phyloP scores from a whole-genome alignment of 768 basidiomycete genomes.

The Psilocybe azurescens region DNA sequence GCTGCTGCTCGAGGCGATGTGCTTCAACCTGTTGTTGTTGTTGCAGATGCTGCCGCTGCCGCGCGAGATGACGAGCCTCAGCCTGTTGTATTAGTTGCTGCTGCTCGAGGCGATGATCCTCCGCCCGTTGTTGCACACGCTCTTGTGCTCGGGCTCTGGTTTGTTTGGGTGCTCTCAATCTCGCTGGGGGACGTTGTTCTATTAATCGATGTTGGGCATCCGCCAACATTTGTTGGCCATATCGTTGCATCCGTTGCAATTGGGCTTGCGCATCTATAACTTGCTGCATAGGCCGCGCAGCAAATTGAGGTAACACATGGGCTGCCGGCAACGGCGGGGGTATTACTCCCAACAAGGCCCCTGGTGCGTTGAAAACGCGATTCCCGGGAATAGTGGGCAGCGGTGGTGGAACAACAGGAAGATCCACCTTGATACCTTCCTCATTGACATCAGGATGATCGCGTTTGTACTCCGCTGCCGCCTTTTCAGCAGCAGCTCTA shows the following conservation, averaged over 20 bases:
- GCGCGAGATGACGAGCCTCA: background rate
- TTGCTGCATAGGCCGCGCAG: too few species aligned
- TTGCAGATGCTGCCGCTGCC: background rate
- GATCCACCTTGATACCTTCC: conserved; percentile 65
- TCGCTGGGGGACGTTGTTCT: too few species aligned
- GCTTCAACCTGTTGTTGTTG: background rate
- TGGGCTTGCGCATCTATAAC: too few species aligned
- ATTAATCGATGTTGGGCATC: too few species aligned
- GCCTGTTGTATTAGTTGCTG: background rate
- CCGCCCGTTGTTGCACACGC: too few species aligned
- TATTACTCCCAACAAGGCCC: too few species aligned
- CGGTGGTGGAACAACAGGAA: conserved; percentile 48
- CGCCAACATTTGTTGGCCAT: too few species aligned
- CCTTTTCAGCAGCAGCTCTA: conserved; percentile 66
- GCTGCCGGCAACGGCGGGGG: too few species aligned
- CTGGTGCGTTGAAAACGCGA: background rate
- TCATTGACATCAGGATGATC: conserved; percentile 69
- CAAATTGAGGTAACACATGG: too few species aligned
- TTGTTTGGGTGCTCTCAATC: too few species aligned
- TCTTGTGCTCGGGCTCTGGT: too few species aligned
- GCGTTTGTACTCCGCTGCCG: conserved; percentile 63
- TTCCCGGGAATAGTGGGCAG: background rate
- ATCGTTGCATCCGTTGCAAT: too few species aligned
- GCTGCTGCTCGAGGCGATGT: background rate
- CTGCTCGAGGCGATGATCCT: background rate